These are phyloP conservation scores for Takashimella tepidaria DNA, from an alignment of 1,284 basidiomycete genomes.

Conservation along the genomic window DNA sequence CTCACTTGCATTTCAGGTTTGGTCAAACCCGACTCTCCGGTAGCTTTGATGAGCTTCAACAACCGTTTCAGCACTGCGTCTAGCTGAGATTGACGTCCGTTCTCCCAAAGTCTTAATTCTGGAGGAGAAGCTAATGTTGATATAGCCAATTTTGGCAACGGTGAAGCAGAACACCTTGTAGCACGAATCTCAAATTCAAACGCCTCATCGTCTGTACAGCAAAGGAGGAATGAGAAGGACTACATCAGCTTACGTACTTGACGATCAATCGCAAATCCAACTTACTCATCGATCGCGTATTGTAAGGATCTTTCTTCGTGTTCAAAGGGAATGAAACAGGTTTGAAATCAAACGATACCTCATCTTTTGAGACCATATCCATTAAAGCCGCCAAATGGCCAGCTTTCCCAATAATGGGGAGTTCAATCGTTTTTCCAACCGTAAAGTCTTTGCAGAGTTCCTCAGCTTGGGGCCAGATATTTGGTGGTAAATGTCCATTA, in stretches of 20 bases:
- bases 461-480: constrained; percentile 64
- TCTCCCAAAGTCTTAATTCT: too few relatives aligned
- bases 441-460: constrained; percentile 57
- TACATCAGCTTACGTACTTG: too few relatives aligned
- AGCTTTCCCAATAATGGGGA: constrained; percentile 28
- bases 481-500: constrained; percentile 58
- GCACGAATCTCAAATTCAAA: constrained; percentile 35
- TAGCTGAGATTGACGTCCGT: too few relatives aligned
- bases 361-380: constrained; percentile 35
- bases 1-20: constrained; percentile 12
- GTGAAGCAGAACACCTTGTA: not conserved
- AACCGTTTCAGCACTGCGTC: constrained; percentile 7
- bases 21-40: constrained; percentile 24
- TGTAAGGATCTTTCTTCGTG: constrained; percentile 25
- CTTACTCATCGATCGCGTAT: constrained; percentile 39
- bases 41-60: constrained; percentile 12
- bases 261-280: too few relatives aligned
- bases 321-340: constrained; percentile 21
- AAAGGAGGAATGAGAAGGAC: too few relatives aligned
- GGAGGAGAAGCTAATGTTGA: too few relatives aligned
- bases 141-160: too few relatives aligned
- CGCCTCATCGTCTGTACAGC: constrained; percentile 29
- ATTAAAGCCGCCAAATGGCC: constrained; percentile 39
- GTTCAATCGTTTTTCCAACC: constrained; percentile 40
- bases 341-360: constrained; percentile 34